Evolutionary conservation across 2,329 filamentous ascomycete genomes (phyloP), one percentile per base, ranked within the genome.

Genomic region (Diaporthe citrichinensis): DNA sequence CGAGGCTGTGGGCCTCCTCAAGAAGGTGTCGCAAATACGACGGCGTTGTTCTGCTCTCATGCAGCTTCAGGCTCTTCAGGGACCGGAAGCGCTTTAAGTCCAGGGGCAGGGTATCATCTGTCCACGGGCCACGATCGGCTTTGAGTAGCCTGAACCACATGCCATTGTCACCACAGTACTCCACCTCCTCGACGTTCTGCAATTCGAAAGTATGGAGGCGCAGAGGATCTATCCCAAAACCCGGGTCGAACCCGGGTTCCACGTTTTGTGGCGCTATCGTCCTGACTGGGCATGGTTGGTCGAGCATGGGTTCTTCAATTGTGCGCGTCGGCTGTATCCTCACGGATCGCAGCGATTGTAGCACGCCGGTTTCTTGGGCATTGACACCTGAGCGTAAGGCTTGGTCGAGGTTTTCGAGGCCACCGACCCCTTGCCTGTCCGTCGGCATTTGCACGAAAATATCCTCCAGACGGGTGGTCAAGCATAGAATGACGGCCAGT

Each of bases 111-210:
- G 6, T 17, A 12, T 62, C 59, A 44, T 62, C 59, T 31, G 59
- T 46, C 59, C 39, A 46, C 9, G 59, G 59, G 20, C 39, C 8
- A 15, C 28, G 25, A 44, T 44, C 39, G 58, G n/a, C 23, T 23
- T 46, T 65, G 15, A 65, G 59, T 9, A 65, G 59, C 46, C 20
- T 65, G 59, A 65, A 65, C 59, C 59, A 65, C 14, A 65, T 17
- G 15, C 59, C 59, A 46, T 65, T 46, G 17, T 65, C 59, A 12
- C 59, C 59, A 23, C 41, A 65, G n/a, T 23, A 46, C 10, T 65
- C 59, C 8, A 65, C 41, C 25, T 31, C 59, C 39, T 65, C 41
- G 59, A 65, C 41, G 59, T 23, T 34, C 25, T 23, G n/a, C 9
- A 46, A 7, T 17, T 46, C 41, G 28, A 65, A 65, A n/a, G 39